Evolutionary conservation across 2,329 filamentous ascomycete genomes (phyloP).

Genomic region (Neurospora sp.): DNA sequence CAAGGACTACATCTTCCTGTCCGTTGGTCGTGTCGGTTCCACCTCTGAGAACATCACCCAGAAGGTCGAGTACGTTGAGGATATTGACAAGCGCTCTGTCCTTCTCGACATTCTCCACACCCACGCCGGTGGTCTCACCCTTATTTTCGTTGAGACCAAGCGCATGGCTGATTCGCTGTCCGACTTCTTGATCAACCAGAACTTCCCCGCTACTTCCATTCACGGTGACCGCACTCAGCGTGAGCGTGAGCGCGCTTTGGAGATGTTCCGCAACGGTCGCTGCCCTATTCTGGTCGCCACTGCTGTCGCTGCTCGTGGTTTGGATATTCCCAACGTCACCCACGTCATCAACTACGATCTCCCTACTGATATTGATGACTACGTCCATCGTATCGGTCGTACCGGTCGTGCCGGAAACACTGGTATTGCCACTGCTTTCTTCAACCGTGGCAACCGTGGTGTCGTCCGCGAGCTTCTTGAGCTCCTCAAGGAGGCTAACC

Average conservation of each 20-base stretch:
- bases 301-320: constrained; percentile 80
- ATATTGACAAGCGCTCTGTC: constrained; percentile 93
- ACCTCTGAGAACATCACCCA: constrained; percentile 99
- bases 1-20: constrained; percentile 98
- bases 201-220: constrained; percentile 95
- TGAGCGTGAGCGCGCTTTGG: constrained; percentile 93
- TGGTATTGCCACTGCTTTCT: constrained; percentile 96
- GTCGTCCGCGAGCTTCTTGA: constrained; percentile 94
- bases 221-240: constrained; percentile 98
- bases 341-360: constrained; percentile 99
- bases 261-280: constrained; percentile 92
- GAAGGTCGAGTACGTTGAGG: constrained; percentile 94
- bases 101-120: constrained; percentile 96
- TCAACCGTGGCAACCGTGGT: constrained; percentile 98
- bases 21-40: constrained; percentile 94
- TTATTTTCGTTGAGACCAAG: constrained; percentile 99
- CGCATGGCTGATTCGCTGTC: constrained; percentile 97
- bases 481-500: constrained; percentile 97
- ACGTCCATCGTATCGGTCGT: constrained; percentile 98
- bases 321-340: constrained; percentile 92
- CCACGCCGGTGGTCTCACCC: constrained; percentile 71
- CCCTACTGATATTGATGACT: constrained; percentile 97
- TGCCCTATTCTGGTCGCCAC: constrained; percentile 97
- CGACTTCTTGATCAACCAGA: constrained; percentile 97
- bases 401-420: constrained; percentile 99